Evolutionary conservation across 108 stramenopile genomes (phyloP), one percentile per base, ranked within the genome.

Genomic region (Halocafeteria seosinensis): DNA sequence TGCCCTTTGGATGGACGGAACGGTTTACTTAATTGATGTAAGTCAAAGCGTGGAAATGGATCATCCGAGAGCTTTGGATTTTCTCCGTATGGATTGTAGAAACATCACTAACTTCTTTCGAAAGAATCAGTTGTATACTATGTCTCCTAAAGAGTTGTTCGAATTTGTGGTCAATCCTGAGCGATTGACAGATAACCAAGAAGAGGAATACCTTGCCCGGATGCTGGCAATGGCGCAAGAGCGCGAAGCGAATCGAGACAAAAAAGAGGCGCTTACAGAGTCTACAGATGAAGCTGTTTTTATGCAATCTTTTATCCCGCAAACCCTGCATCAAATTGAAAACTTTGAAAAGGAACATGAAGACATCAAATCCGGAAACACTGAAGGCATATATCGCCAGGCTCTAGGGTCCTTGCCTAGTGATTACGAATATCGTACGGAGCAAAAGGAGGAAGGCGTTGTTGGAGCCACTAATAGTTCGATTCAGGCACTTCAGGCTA

Each of bases 31-130:
- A 0, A 71, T 71, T 34, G 70, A 71, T 50, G 24, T 71, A 11
- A 55, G 50, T 26, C 70, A 71, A 65, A 55, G 64, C 1, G 70
- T 71, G 52, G 17, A 58, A 34, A 12, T 24, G 24, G 8, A 9
- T 12, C 70, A 71, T 24, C 70, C 70, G 13, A 55, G 62, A 23
- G 64, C 55, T 5, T 3, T 8, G 17, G 3, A 57, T 1, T 71
- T 42, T 33, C 64, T 71, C 0, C 35, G 25, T 0, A 55, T 21
- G 21, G 70, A 71, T 33, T 3, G 3, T 17, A 12, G 11, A 35
- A 71, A 59, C 25, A 50, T 71, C 25, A 57, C 63, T 1, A 23
- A 23, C 1, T 71, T 71, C 32, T 71, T 71, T n/a, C 28, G 21
- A 42, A n/a, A 30, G 9, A 47, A n/a, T n/a, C 17, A n/a, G 42